These are phyloP conservation scores for Beauveria caledonica DNA, from an alignment of 2,329 filamentous ascomycete genomes.

Conservation along the genomic window DNA sequence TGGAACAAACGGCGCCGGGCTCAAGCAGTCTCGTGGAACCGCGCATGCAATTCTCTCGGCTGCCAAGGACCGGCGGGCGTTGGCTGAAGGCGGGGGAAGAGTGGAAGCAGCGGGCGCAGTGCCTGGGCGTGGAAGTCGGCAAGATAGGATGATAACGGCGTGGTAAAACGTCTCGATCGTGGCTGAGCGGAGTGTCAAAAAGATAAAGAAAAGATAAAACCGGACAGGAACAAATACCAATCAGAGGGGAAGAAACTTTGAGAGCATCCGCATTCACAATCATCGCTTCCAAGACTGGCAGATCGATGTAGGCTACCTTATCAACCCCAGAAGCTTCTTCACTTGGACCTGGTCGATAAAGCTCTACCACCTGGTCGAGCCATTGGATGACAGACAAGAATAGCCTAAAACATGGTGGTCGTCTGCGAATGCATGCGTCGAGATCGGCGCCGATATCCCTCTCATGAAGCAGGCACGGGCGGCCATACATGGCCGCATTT, in stretches of 20 bases:
- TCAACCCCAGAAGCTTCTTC: constrained; percentile 31
- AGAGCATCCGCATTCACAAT: constrained; percentile 46
- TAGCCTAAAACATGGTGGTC: constrained; percentile 47
- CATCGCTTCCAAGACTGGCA: constrained; percentile 50
- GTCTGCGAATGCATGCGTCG: constrained; percentile 40
- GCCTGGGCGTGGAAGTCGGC: constrained; percentile 40
- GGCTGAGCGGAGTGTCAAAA: constrained; percentile 26
- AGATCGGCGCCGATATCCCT: constrained; percentile 49
- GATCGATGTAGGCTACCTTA: constrained; percentile 40
- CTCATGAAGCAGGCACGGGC: constrained; percentile 52
- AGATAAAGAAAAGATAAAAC: background rate
- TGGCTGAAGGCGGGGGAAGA: constrained; percentile 40
- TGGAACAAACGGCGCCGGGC: constrained; percentile 50
- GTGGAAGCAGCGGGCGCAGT: constrained; percentile 32
- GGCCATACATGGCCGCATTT: constrained; percentile 50
- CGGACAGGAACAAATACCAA: constrained; percentile 31
- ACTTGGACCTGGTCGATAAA: constrained; percentile 48
- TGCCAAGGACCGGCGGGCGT: constrained; percentile 48
- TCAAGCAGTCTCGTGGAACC: constrained; percentile 42
- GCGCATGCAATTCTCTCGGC: constrained; percentile 49
- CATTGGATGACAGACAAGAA: constrained; percentile 46
- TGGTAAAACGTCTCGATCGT: constrained; percentile 58
- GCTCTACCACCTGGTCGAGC: constrained; percentile 49
- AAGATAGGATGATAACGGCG: constrained; percentile 54
- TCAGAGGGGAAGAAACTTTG: constrained; percentile 38